Evolutionary conservation across 2,329 filamentous ascomycete genomes (phyloP).

Genomic region (Incumbomyces delicatus): DNA sequence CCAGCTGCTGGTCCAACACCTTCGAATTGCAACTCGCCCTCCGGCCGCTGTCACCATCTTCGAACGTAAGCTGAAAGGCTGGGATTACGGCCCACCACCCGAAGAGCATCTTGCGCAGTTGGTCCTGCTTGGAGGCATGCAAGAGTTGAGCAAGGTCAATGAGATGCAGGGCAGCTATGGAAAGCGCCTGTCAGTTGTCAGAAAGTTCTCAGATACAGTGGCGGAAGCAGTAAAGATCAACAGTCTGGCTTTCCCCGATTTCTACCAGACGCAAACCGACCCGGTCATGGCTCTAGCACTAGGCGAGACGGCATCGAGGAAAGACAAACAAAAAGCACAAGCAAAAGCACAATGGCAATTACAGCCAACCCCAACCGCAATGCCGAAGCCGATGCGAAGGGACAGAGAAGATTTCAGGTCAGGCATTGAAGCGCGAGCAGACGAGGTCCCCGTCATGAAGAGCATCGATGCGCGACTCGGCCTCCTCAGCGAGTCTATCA

Average conservation of each 20-base stretch:
- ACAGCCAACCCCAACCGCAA: not conserved
- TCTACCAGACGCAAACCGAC: conserved; percentile 2
- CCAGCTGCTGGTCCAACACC: conserved; percentile 13
- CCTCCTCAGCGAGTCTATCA: not conserved
- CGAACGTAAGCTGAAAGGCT: conserved; percentile 15
- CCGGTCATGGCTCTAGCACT: conserved; percentile 2
- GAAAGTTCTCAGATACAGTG: conserved; percentile 11
- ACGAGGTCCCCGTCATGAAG: conserved; percentile 1
- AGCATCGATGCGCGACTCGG: not conserved
- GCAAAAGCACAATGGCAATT: no score
- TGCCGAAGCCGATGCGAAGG: not conserved
- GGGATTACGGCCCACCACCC: conserved; percentile 12
- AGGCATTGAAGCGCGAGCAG: not conserved
- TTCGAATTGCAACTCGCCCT: conserved; percentile 13
- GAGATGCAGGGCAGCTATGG: conserved; percentile 17
- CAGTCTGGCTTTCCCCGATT: conserved; percentile 4
- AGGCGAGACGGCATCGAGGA: not conserved
- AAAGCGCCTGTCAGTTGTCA: conserved; percentile 13
- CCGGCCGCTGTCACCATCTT: conserved; percentile 14
- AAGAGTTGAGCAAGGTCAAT: conserved; percentile 13
- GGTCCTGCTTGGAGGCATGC: conserved; percentile 15
- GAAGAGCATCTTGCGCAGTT: conserved; percentile 15
- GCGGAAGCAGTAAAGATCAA: conserved; percentile 3
- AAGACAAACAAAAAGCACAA: not conserved
- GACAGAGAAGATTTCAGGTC: conserved; percentile 1